A percentile compares a stretch with the other conserved stretches of the same genome.
Evolutionary conservation across 2,329 filamentous ascomycete species (phyloP).

Genomic region (Polytolypa hystricis): DNA sequence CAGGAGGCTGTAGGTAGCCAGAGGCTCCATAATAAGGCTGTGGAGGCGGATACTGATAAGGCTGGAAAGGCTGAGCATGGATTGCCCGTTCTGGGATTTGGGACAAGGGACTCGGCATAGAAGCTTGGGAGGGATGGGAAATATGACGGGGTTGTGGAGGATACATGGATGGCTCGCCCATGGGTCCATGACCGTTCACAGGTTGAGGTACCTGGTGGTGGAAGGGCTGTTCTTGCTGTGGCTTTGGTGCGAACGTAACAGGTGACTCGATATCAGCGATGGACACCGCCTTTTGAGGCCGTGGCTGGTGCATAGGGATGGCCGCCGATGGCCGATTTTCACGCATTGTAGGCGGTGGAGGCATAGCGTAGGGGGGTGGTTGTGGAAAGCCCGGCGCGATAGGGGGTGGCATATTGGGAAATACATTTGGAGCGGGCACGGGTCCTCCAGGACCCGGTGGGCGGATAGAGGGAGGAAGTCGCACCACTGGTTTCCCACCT

Average conservation of each 20-base stretch:
- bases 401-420: slow-evolving; percentile 1
- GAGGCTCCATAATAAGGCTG: slow-evolving; percentile 49
- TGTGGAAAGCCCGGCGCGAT: slow-evolving; percentile 19
- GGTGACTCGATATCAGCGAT: slow-evolving; percentile 87
- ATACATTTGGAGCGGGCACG: slow-evolving; percentile 10
- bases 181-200: slow-evolving; percentile 47
- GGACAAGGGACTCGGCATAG: slow-evolving; percentile 69
- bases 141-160: slow-evolving; percentile 55
- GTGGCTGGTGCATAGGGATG: slow-evolving; percentile 82
- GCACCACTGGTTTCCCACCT: slow-evolving; percentile 60
- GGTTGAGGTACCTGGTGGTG: slow-evolving; percentile 86
- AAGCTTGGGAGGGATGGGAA: slow-evolving; percentile 59
- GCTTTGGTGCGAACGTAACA: slow-evolving; percentile 50
- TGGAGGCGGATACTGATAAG: slow-evolving; percentile 50
- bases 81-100: slow-evolving; percentile 90
- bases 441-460: slow-evolving; percentile 17
- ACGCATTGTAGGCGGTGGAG: slow-evolving; percentile 45
- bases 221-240: slow-evolving; percentile 72
- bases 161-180: slow-evolving; percentile 37
- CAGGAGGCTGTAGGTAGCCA: slow-evolving; percentile 45
- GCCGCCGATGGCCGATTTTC: slow-evolving; percentile 47
- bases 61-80: slow-evolving; percentile 82
- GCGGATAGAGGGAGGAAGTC: slow-evolving; percentile 57
- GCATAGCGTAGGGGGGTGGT: slow-evolving; percentile 42
- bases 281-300: slow-evolving; percentile 87